A percentile compares a stretch with the other conserved stretches of the same genome.
These are phyloP conservation scores for Kuraishia floccosa DNA, from an alignment of 805 yeast species.

Conservation along the genomic window DNA sequence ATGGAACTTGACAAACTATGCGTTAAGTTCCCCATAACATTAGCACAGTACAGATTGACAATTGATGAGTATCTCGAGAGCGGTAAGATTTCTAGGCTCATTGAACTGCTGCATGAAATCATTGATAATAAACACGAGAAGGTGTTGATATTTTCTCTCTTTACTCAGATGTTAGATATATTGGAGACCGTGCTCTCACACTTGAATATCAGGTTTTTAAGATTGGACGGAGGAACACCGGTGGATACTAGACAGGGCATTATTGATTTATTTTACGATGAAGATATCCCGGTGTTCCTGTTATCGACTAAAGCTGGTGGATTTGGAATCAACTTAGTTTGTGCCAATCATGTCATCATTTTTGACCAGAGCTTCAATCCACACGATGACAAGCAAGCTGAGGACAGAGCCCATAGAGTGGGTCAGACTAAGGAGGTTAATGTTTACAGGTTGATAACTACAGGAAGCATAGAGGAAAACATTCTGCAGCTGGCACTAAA, in stretches of 20 bases:
- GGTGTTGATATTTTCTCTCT: constrained; percentile 76
- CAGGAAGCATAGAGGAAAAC: constrained; percentile 79
- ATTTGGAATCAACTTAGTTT: constrained; percentile 92
- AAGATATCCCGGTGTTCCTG: constrained; percentile 72
- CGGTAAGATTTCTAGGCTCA: constrained; percentile 61
- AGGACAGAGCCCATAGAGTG: constrained; percentile 96
- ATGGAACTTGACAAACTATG: constrained; percentile 75
- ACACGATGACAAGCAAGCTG: constrained; percentile 97
- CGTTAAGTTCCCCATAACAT: constrained; percentile 55
- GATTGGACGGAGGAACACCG: constrained; percentile 89
- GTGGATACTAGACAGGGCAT: constrained; percentile 89
- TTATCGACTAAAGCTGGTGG: constrained; percentile 98
- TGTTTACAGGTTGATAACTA: constrained; percentile 65
- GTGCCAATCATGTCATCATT: constrained; percentile 86
- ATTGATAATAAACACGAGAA: constrained; percentile 50
- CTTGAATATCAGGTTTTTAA: constrained; percentile 55
- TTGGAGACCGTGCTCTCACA: constrained; percentile 64
- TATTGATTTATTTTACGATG: constrained; percentile 81
- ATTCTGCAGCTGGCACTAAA: constrained; percentile 80
- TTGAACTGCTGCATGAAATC: constrained; percentile 44
- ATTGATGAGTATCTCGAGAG: constrained; percentile 44
- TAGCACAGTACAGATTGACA: constrained; percentile 40
- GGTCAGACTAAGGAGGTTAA: constrained; percentile 83
- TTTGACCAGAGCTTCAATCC: constrained; percentile 96
- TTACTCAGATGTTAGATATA: constrained; percentile 87